These are phyloP conservation scores for Populus euphratica DNA, from an alignment of 345 rosid genomes.

Conservation along the genomic window DNA sequence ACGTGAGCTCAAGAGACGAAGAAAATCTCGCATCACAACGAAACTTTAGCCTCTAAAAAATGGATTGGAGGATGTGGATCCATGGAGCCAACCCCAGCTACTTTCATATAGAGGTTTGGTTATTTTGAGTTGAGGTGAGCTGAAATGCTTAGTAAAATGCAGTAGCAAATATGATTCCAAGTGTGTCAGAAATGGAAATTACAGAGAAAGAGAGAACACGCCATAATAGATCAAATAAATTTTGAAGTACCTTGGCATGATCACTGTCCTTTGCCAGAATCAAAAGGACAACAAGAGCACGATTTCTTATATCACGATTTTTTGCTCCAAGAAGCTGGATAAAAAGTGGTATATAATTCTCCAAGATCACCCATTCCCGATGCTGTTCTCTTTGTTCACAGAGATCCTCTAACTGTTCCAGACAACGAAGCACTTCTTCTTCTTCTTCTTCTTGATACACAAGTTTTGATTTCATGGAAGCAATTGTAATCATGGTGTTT, in stretches of 20 bases:
- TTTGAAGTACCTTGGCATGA: constrained; percentile 56
- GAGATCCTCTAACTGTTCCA: constrained; percentile 49
- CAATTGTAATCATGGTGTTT: constrained; percentile 61
- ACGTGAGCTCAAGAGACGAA: not conserved
- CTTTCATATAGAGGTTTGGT: not conserved
- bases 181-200: not conserved
- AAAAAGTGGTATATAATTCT: constrained; percentile 52
- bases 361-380: constrained; percentile 62
- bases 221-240: not conserved
- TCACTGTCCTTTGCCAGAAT: constrained; percentile 46
- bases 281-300: constrained; percentile 41
- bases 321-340: constrained; percentile 43
- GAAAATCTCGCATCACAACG: not conserved
- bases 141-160: not conserved
- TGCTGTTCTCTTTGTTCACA: constrained; percentile 55
- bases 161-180: not conserved
- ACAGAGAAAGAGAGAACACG: not conserved
- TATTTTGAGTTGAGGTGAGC: not conserved
- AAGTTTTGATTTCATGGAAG: constrained; percentile 51
- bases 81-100: not conserved
- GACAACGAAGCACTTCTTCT: constrained; percentile 46
- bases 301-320: constrained; percentile 40
- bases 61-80: not conserved
- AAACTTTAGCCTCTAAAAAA: not conserved
- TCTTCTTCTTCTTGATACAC: constrained; percentile 21